These are phyloP conservation scores for Aspergillus homomorphus DNA, from an alignment of 495 filamentous ascomycete species.

Conservation along the genomic window DNA sequence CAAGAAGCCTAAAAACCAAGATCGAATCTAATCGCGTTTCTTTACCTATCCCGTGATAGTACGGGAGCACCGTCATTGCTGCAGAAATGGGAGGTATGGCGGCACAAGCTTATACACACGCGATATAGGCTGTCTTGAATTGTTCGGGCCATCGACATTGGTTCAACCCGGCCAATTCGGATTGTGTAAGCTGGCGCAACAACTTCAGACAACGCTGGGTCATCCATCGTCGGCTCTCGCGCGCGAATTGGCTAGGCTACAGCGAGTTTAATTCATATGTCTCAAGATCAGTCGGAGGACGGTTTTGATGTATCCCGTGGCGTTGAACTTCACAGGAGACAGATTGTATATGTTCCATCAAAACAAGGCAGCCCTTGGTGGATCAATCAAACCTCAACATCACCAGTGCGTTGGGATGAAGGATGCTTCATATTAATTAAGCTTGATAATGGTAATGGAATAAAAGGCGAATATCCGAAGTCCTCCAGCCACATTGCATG, in stretches of 20 bases:
- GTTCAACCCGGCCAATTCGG: not conserved
- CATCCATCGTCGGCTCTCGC: too few species aligned
- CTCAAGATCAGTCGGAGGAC: too few species aligned
- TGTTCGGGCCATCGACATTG: not conserved
- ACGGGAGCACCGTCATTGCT: not conserved
- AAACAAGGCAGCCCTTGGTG: too few species aligned
- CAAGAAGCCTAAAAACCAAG: not conserved
- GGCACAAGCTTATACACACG: not conserved
- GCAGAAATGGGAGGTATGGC: not conserved
- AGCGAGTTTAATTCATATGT: too few species aligned
- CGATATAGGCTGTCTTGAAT: not conserved
- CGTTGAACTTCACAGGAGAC: too few species aligned
- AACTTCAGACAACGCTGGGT: too few species aligned
- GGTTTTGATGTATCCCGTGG: too few species aligned
- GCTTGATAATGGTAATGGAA: not conserved
- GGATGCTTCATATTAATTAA: not conserved
- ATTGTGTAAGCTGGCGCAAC: too few species aligned
- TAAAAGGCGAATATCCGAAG: not conserved
- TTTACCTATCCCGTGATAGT: not conserved
- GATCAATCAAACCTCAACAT: not conserved
- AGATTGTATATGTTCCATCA: too few species aligned
- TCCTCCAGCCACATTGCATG: not conserved
- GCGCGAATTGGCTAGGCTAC: too few species aligned
- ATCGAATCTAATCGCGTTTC: too few species aligned
- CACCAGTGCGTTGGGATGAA: not conserved